These are phyloP conservation scores for Termitomyces sp. DNA, from an alignment of 1,284 basidiomycete genomes.

Conservation along the genomic window DNA sequence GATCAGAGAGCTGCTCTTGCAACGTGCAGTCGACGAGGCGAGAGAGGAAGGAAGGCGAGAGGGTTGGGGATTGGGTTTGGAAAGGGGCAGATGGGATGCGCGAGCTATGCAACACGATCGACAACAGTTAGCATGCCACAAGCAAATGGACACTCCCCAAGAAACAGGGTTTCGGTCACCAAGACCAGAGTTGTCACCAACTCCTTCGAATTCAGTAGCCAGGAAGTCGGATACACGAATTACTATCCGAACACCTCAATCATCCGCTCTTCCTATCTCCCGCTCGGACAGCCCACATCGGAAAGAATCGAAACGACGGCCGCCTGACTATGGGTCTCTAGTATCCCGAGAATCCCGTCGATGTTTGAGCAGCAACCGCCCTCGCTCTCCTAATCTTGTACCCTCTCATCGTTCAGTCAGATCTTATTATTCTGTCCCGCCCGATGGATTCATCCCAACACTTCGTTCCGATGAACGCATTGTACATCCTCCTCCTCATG, in stretches of 20 bases:
- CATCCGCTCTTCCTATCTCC: not conserved
- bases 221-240: not conserved
- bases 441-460: slow-evolving; percentile 34
- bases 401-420: slow-evolving; percentile 15
- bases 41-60: slow-evolving; percentile 34
- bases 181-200: not conserved
- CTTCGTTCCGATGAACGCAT: slow-evolving; percentile 28
- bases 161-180: not conserved
- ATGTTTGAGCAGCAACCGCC: not conserved
- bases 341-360: not conserved
- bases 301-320: not conserved
- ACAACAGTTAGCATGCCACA: not conserved
- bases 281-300: not conserved
- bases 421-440: slow-evolving; percentile 26
- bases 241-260: not conserved
- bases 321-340: not conserved
- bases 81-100: slow-evolving; percentile 26
- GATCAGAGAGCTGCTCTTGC: slow-evolving; percentile 28
- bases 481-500: slow-evolving; percentile 34
- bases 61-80: slow-evolving; percentile 35
- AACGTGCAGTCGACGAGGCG: slow-evolving; percentile 32
- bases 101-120: not conserved
- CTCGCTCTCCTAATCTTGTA: slow-evolving; percentile 8
- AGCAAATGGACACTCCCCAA: not conserved
- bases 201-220: not conserved